Evolutionary conservation across 257 asterid species (phyloP).

Genomic region (Capsicum baccatum): DNA sequence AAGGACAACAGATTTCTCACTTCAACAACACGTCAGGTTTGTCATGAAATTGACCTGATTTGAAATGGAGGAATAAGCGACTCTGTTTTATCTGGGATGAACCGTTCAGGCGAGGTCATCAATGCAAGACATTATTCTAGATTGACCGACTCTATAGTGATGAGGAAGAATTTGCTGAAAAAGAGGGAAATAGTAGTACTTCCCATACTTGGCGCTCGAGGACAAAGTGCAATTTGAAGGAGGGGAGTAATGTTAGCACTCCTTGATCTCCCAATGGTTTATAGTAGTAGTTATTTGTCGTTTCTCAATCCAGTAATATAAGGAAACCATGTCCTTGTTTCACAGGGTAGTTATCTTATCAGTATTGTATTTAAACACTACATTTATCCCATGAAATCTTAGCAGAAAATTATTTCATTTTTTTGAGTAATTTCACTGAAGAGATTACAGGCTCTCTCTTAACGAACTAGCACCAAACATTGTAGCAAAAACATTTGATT

Average conservation of each 20-base stretch:
- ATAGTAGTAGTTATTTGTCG: too few relatives aligned
- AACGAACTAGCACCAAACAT: background rate
- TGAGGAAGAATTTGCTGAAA: background rate
- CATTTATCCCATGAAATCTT: background rate
- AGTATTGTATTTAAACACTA: background rate
- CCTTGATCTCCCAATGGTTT: background rate
- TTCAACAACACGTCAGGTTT: background rate
- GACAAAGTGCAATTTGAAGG: background rate
- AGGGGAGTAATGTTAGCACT: background rate
- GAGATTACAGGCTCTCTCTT: background rate
- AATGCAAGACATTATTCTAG: background rate
- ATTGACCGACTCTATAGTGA: background rate
- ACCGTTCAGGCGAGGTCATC: background rate
- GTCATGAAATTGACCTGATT: background rate
- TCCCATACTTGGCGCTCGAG: background rate
- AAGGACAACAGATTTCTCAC: background rate
- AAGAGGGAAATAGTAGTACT: background rate
- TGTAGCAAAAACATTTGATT: background rate
- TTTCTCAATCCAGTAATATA: too few relatives aligned
- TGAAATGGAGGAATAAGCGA: background rate
- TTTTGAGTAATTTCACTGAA: background rate
- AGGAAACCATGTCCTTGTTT: slow-evolving; percentile 1
- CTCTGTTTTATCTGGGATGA: background rate
- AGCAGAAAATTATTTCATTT: background rate
- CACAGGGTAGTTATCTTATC: background rate